Base-by-base conservation (phyloP, 768 basidiomycete species). In the Termitomyces titanicus region DNA sequence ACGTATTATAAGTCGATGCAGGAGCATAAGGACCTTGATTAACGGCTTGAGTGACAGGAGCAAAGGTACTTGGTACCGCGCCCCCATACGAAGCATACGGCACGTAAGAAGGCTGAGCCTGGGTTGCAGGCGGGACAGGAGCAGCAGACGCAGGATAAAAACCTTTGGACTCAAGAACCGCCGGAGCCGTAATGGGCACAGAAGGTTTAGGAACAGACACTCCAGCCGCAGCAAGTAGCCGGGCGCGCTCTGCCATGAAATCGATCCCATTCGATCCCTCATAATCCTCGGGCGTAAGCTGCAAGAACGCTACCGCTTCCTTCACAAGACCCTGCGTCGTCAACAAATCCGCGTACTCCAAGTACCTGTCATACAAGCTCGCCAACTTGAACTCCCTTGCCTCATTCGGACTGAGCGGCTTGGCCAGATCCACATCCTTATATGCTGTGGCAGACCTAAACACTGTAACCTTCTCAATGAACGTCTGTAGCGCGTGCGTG, bases 401-500 rank as follows among this genome's bases (percentile, higher is more conserved):
- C 43, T 75, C 76, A 25, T 76, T 72, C 10, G 70, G 66, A 2
- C 76, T 66, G 0, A 70, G 57, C 1, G 69, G 62, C 47, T 70
- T 64, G 2, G 70, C 66, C 35, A 98, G 76, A 58, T 95, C 94
- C 15, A 72, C 70, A 63, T 94, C 92, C 58, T 81, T 75, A 66
- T 93, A 95, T 13, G 79, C 77, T 46, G 91, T 89, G 0, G 96
- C 97, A 46, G 82, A 78, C 47, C 92, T 85, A 82, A 99, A 98
- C 39, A 97, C 85, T 1, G 94, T 86, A 22, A 98, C 94, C 72
- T 98, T 98, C 73, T 98, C 97, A 63, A 98, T 81, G 72, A 98
- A 95, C 0, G 88, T 86, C 67, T 98, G 96, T 39, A 99, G 72
- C 2, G 94, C 93, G 25, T 85, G 81, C 0, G 89, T 92, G 59